Percentiles rank a stretch among this genome's conserved stretches.
Evolutionary conservation across 768 basidiomycete genomes (phyloP).

Genomic region (Agrocybe pediades): DNA sequence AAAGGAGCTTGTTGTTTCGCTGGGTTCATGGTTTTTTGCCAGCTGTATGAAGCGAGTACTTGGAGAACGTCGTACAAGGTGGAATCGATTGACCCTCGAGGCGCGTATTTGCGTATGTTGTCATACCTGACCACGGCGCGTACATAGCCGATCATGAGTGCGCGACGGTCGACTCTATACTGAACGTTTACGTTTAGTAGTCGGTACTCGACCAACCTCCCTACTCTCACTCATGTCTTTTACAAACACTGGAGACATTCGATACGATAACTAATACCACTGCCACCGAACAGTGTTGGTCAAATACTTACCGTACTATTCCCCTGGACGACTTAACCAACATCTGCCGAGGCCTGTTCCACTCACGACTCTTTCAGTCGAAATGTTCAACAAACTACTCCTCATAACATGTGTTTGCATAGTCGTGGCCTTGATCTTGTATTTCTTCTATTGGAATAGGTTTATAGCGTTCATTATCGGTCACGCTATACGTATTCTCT

Average conservation of each 20-base stretch:
- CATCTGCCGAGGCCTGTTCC: too few relatives aligned
- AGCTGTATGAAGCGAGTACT: background rate
- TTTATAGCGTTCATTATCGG: constrained; percentile 72
- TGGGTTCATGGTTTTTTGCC: constrained; percentile 14
- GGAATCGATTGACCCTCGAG: background rate
- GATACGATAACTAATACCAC: too few relatives aligned
- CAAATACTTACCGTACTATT: too few relatives aligned
- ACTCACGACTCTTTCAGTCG: background rate
- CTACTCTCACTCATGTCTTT: too few relatives aligned
- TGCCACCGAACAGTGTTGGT: too few relatives aligned
- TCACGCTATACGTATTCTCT: constrained; percentile 63
- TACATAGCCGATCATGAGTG: background rate
- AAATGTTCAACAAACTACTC: constrained; percentile 61
- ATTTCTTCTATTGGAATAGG: constrained; percentile 92
- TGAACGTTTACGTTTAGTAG: too few relatives aligned
- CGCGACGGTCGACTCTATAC: background rate
- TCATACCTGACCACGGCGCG: background rate
- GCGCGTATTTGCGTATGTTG: background rate
- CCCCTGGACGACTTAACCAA: too few relatives aligned
- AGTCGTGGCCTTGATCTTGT: constrained; percentile 58
- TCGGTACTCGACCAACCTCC: too few relatives aligned
- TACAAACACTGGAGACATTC: too few relatives aligned
- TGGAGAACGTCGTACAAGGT: background rate
- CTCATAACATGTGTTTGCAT: constrained; percentile 66
- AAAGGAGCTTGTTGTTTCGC: constrained; percentile 46